These are phyloP conservation scores for Phaseolus lunatus DNA, from an alignment of 306 rosid genomes.

Conservation along the genomic window DNA sequence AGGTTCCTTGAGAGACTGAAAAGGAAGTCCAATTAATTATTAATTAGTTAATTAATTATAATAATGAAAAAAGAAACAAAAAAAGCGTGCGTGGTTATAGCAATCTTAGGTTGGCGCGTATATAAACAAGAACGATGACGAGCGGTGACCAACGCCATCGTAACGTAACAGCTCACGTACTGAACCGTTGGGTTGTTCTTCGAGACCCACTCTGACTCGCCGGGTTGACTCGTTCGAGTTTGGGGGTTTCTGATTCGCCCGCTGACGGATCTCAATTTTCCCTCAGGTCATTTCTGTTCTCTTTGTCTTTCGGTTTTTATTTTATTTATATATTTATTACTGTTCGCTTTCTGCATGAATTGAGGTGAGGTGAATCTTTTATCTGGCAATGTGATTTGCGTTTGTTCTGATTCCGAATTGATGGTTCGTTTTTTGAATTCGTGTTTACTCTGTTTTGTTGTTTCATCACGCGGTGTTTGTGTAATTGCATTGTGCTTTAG, in stretches of 20 bases:
- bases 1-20: conserved; percentile 25
- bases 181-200: conserved; percentile 44
- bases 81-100: not conserved
- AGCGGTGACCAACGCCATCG: conserved; percentile 43
- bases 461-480: conserved; percentile 31
- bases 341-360: conserved; percentile 5
- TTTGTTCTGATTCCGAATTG: not conserved
- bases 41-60: not conserved
- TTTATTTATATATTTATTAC: not conserved
- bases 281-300: conserved; percentile 36
- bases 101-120: conserved; percentile 42
- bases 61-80: not conserved
- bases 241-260: conserved; percentile 41
- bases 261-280: not conserved
- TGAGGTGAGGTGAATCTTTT: conserved; percentile 30
- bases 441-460: not conserved
- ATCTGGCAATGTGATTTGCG: conserved; percentile 29
- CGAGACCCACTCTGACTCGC: conserved; percentile 40
- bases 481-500: conserved; percentile 7
- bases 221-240: conserved; percentile 47
- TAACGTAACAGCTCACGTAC: conserved; percentile 46
- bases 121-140: conserved; percentile 31
- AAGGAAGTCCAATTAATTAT: conserved; percentile 19
- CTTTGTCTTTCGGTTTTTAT: not conserved
- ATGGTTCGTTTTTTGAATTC: conserved; percentile 4